These are phyloP conservation scores for Cercospora sp. DNA, from an alignment of 2,329 filamentous ascomycete species.

Conservation along the genomic window DNA sequence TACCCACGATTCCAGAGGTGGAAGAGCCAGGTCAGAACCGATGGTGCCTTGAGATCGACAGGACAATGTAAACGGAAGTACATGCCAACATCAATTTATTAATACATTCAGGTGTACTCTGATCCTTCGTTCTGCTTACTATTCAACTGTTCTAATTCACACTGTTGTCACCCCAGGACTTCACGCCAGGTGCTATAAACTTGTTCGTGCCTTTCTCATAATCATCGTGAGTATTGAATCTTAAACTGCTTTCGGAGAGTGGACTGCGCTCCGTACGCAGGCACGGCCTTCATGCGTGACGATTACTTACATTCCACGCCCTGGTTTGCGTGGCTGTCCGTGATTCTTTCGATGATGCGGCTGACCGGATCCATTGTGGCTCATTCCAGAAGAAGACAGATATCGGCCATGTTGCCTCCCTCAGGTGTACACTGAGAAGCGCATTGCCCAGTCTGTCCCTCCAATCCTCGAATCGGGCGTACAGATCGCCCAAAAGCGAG, in stretches of 20 bases:
- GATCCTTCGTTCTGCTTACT: neutral
- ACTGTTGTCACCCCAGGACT: neutral
- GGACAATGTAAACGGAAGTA: neutral
- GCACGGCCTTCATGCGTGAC: neutral
- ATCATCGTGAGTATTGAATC: neutral
- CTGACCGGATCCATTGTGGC: neutral
- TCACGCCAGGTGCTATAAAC: neutral
- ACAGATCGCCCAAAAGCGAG: too few relatives aligned
- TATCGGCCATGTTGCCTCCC: too few relatives aligned
- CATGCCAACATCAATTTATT: neutral
- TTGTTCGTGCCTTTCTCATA: neutral
- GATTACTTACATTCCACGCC: neutral
- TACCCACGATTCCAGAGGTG: neutral
- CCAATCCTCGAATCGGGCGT: too few relatives aligned
- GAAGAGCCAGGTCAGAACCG: neutral
- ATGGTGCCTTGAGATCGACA: neutral
- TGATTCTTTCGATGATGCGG: neutral
- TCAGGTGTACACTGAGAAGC: too few relatives aligned
- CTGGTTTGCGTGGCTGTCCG: neutral
- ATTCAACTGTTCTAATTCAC: neutral
- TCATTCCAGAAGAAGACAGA: neutral
- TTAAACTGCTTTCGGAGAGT: neutral
- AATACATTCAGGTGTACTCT: neutral
- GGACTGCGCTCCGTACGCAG: neutral
- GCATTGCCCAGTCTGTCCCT: too few relatives aligned